Evolutionary conservation across 768 basidiomycete species (phyloP), one percentile per base, ranked within the genome.

Genomic region (Strobilomyces dryophilus): DNA sequence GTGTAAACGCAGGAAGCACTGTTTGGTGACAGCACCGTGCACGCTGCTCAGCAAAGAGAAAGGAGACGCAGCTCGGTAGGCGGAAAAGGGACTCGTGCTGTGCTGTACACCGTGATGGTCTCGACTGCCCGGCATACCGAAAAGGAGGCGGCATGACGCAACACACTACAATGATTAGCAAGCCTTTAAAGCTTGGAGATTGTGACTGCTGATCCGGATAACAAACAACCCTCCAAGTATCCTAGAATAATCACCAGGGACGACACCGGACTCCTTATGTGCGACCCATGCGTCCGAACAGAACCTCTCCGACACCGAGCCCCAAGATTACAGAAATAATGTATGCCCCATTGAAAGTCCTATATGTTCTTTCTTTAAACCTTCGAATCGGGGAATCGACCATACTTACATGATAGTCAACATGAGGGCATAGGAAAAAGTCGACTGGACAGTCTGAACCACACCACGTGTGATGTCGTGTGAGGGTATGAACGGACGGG

Each of bases 261-360:
- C 27, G 27, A 27, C 27, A 35, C 18, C 45, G 40, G 37, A 32
- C 42, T 36, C 46, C 45, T 35, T 56, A 31, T 39, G 36, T 43
- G 47, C 53, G 62, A 17, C 71, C 76, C 35, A 83, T 70, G 52
- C 86, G 74, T 9, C 86, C 86, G 60, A 90, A 88, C 31, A 84
- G 51, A 17, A 82, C 68, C 71, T 95, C 92, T 11, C 92, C 93
- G 17, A 87, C 66, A 9, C 82, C 86, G 27, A 87, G 70, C 1
- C 92, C 92, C 3, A 81, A 50, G 12, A 92, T 65, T 54, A 93
- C 80, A 11, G 85, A 76, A 34, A 94, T 79, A 52, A 94, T 76
- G 63, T 81, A 95, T 26, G 80, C 85, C 5, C 79, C 85, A 59
- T 93, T 84, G 71, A 88, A 94, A 8, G 88, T 88, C 93, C 92